Percentiles rank a stretch among this genome's conserved stretches.
These are phyloP conservation scores for Raffaelea ambrosiae DNA, from an alignment of 2,329 filamentous ascomycete species.

Conservation along the genomic window DNA sequence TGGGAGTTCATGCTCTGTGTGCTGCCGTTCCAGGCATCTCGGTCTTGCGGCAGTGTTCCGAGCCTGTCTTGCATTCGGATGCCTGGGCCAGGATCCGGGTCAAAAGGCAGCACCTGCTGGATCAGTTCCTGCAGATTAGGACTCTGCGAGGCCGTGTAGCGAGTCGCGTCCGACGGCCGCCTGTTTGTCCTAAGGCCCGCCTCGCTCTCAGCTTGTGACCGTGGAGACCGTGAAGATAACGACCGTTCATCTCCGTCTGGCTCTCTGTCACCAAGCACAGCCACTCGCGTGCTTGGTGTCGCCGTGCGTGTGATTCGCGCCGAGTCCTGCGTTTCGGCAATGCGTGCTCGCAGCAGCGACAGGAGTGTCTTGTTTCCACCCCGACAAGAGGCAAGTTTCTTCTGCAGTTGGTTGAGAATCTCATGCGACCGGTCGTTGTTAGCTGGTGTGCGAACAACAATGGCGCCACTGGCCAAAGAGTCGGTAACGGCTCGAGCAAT, in stretches of 20 bases:
- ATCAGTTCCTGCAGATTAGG: no score
- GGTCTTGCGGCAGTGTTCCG: background rate
- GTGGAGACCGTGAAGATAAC: no score
- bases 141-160: no score
- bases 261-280: no score
- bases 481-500: slow-evolving; percentile 37
- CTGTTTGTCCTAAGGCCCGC: no score
- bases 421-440: slow-evolving; percentile 19
- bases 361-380: slow-evolving; percentile 33
- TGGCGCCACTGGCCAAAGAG: slow-evolving; percentile 18
- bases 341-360: slow-evolving; percentile 21
- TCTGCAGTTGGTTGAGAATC: slow-evolving; percentile 28
- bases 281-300: background rate
- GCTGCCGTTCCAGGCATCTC: background rate
- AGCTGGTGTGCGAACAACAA: background rate
- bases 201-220: no score
- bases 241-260: no score
- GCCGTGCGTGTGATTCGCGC: background rate
- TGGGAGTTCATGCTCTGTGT: background rate
- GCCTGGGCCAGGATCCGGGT: background rate
- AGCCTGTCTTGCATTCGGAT: background rate
- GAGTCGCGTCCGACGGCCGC: no score
- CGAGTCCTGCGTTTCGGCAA: slow-evolving; percentile 7
- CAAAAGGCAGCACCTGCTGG: no score
- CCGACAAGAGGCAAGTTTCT: slow-evolving; percentile 30